Base-by-base conservation (phyloP, 345 rosid genomes). In the Acer negundo region DNA sequence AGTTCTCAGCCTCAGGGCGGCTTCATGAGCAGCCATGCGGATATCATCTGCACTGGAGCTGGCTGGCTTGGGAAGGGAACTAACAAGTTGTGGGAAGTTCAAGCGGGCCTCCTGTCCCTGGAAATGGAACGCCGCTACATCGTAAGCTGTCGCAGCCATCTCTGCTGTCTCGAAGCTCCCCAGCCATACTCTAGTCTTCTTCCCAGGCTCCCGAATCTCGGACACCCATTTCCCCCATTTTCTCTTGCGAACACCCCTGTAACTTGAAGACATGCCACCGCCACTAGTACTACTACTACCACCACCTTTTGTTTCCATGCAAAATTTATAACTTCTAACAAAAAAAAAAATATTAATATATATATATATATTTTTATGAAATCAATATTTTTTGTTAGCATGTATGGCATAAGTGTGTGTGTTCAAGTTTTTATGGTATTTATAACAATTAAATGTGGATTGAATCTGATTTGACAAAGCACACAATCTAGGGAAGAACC, bases 161-260 rank as follows among this genome's bases (percentile, higher is more conserved):
- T 95, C 94, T 0, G 97, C 85, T 0, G 91, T 85, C 76, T 90
- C 94, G 49, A 89, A 90, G 82, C 98, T 93, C 20, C 98, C 98
- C 1, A 95, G 84, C 98, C 98, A 95, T 19, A 95, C 87, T 20
- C 98, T 78, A 1, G 86, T 89, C 77, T 95, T 95, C 67, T 81
- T 95, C 8, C 98, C 95, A 0, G 97, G 95, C 70, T 95, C 95
- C 3, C 97, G 89, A 56, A 95, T 93, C 78, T 95, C 98, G 0
- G 98, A 93, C 16, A 95, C 98, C 98, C 98, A 95, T 81, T 90
- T 95, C 20, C 98, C 98, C 98, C 98, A 95, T 83, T 90, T 93
- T 44, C 98, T 79, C 84, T 87, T 87, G 0, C 98, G 92, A 2
- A 95, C 91, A 0, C 98, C 98, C 83, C 95, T 78, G 66, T 88